Evolutionary conservation across 441 rosid species (phyloP), one percentile per base, ranked within the genome.

Genomic region (Populus hybrid): DNA sequence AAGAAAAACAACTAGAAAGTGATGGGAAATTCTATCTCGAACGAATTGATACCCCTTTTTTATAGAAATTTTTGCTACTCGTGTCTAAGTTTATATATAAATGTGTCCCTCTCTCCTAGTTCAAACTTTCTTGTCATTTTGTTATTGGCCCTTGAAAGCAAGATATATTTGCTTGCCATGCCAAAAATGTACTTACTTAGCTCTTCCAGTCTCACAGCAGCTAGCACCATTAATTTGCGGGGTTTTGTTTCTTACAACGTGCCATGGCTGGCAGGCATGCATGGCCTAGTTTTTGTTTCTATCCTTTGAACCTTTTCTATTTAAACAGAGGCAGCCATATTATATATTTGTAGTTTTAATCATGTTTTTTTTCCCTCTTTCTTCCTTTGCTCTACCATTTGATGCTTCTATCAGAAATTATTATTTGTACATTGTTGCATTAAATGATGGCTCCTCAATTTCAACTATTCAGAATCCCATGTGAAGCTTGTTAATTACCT

Each of bases 151-250:
- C 69, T 12, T 65, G 69, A 69, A 69, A 28, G 11, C 26, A 66
- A 71, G 53, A 24, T 42, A n/a, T 45, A 69, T 56, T 24, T 61
- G 36, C 56, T 56, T 72, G 26, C 53, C 65, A 29, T 68, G 75
- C 61, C 42, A 77, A 76, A 82, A 76, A 35, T 81, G 88, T 81
- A 85, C 73, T 7, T 11, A 35, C 71, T 68, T 78, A 64, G 45
- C 42, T 67, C 50, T 72, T 73, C 71, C 77, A 77, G 82, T 35
- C 31, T 74, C 72, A 71, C 81, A 73, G 69, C 69, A 76, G 79
- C 77, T 74, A 66, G 73, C 71, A 79, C 67, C 83, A 78, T 75
- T 77, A 80, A 79, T 80, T 84, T 80, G 76, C 81, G 87, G 84
- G 75, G 69, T 78, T 78, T 76, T 69, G 74, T 77, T 83, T 84